Evolutionary conservation across 768 basidiomycete genomes (phyloP).

Genomic region (Auriscalpium orientale): DNA sequence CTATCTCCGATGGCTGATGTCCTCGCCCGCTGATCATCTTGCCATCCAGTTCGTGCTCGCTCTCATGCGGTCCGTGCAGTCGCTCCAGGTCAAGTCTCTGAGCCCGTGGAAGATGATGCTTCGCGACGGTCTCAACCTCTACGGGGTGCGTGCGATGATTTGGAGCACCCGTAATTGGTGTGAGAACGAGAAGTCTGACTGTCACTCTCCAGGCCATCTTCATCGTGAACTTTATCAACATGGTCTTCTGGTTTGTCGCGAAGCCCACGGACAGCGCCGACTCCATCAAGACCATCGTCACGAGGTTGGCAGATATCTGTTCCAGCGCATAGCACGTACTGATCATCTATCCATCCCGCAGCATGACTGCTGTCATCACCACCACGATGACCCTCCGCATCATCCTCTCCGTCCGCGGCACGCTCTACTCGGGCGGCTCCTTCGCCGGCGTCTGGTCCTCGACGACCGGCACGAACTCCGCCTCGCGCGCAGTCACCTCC

Average conservation of each 20-base stretch:
- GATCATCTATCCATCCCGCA: slow-evolving; percentile 13
- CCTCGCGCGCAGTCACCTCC: slow-evolving; percentile 37
- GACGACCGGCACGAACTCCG: slow-evolving; percentile 31
- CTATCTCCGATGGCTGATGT: background rate
- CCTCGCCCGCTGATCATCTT: background rate
- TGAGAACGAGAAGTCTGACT: background rate
- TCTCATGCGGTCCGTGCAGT: slow-evolving; percentile 48
- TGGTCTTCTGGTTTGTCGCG: slow-evolving; percentile 84
- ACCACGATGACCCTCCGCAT: slow-evolving; percentile 86
- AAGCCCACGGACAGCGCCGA: slow-evolving; percentile 53
- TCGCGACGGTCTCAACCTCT: slow-evolving; percentile 82
- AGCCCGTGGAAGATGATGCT: slow-evolving; percentile 83
- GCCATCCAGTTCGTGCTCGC: slow-evolving; percentile 47
- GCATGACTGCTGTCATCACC: slow-evolving; percentile 82
- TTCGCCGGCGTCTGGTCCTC: slow-evolving; percentile 43
- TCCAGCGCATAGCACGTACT: background rate
- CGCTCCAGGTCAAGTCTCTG: slow-evolving; percentile 50
- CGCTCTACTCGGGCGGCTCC: slow-evolving; percentile 61
- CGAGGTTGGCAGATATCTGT: slow-evolving; percentile 32
- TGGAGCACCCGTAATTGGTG: too few species aligned
- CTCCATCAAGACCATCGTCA: slow-evolving; percentile 76
- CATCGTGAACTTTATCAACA: slow-evolving; percentile 74
- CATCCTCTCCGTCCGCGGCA: slow-evolving; percentile 74
- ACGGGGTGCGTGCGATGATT: slow-evolving; percentile 42
- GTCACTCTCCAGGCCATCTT: slow-evolving; percentile 48